A percentile compares a stretch with the other conserved stretches of the same genome.
Evolutionary conservation across 2,329 filamentous ascomycete genomes (phyloP).

Genomic region (Ustulina deusta): DNA sequence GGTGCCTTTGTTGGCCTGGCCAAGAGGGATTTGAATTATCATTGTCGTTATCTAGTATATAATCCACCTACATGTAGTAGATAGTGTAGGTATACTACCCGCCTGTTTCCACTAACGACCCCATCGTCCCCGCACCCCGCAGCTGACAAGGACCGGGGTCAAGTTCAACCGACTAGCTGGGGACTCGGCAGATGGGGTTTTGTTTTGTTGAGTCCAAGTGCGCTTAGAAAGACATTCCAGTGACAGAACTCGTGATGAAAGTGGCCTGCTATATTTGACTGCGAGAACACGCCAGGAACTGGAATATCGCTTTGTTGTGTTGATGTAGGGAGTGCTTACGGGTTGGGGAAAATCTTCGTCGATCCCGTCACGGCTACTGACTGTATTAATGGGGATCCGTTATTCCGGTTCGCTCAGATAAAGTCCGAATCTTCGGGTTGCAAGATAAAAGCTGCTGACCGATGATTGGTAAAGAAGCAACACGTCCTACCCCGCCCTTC

Average conservation of each 20-base stretch:
- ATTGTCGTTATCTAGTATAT: no score
- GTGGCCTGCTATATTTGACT: neutral
- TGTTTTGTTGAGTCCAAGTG: neutral
- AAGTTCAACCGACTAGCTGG: conserved; percentile 20
- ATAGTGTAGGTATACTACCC: no score
- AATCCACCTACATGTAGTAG: no score
- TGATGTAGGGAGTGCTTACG: conserved; percentile 6
- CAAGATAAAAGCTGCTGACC: conserved; percentile 6
- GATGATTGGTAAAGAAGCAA: conserved; percentile 8
- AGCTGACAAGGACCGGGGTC: conserved; percentile 15
- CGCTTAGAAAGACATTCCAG: neutral
- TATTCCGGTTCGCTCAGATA: conserved; percentile 10
- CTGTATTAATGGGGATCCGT: conserved; percentile 5
- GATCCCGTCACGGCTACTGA: conserved; percentile 6
- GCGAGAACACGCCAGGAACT: neutral
- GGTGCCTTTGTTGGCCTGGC: neutral
- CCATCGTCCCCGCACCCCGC: conserved; percentile 32
- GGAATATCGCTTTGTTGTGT: neutral
- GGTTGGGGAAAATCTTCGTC: conserved; percentile 6
- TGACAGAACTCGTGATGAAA: neutral
- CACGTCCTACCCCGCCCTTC: conserved; percentile 10
- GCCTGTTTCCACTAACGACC: no score
- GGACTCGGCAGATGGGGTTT: neutral
- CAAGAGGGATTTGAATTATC: conserved; percentile 34
- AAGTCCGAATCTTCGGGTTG: conserved; percentile 31